phyloP scores from a whole-genome alignment of 139 green algal genomes.

The Chlorella sp. region DNA sequence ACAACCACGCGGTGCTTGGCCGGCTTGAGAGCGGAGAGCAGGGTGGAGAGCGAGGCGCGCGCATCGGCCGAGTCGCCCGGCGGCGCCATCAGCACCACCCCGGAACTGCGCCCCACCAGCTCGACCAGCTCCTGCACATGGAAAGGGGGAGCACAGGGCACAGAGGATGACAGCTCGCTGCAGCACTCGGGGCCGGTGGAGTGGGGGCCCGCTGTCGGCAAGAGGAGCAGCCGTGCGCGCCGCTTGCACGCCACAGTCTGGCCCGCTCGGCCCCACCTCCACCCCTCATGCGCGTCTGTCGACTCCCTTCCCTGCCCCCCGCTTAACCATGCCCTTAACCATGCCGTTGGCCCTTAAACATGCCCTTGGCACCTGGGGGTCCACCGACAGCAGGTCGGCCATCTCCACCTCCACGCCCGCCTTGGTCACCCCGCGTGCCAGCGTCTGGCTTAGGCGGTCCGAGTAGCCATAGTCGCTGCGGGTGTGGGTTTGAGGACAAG shows the following conservation, averaged over 20 bases:
- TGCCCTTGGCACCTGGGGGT: constrained; percentile 60
- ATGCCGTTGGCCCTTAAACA: too few species aligned
- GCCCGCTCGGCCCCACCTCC: neutral
- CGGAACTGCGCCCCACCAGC: constrained; percentile 58
- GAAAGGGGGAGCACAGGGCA: too few species aligned
- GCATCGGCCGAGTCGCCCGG: constrained; percentile 59
- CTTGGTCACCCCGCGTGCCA: constrained; percentile 96
- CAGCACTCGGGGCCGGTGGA: too few species aligned
- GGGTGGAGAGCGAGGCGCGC: constrained; percentile 56
- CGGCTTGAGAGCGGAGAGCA: constrained; percentile 80
- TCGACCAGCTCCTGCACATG: constrained; percentile 84
- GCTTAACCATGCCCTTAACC: too few species aligned
- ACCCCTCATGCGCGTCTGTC: neutral
- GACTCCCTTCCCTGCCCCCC: constrained; percentile 5
- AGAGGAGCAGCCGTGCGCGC: too few species aligned
- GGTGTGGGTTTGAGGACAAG: too few species aligned
- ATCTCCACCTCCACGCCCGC: constrained; percentile 85
- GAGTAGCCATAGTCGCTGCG: constrained; percentile 95
- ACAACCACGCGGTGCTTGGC: constrained; percentile 75
- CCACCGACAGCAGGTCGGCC: constrained; percentile 81
- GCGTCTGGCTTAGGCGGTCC: constrained; percentile 89
- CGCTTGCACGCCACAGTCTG: too few species aligned
- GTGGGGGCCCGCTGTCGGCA: too few species aligned
- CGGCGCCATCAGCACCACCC: constrained; percentile 87
- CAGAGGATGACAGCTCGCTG: too few species aligned